Percentiles rank a stretch among this genome's conserved stretches.
These are phyloP conservation scores for Gaeumannomyces sp. DNA, from an alignment of 2,329 filamentous ascomycete species.

Conservation along the genomic window DNA sequence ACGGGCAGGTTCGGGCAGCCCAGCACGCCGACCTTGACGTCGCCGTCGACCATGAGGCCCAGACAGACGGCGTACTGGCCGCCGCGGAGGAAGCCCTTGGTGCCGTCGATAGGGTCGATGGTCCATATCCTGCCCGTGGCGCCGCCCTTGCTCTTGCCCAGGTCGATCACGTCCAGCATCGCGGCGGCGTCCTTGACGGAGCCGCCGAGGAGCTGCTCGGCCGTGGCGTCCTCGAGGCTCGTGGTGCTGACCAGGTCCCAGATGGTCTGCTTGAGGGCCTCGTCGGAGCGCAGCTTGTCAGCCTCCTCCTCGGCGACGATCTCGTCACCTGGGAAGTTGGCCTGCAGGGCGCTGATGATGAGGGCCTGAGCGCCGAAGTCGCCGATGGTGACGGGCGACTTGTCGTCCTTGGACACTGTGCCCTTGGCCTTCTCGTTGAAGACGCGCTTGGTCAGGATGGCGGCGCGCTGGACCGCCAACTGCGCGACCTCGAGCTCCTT, in stretches of 20 bases:
- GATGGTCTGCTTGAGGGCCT: constrained; percentile 64
- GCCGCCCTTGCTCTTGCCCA: constrained; percentile 65
- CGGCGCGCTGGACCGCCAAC: constrained; percentile 77
- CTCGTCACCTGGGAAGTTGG: constrained; percentile 84
- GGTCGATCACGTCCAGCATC: constrained; percentile 58
- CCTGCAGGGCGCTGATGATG: constrained; percentile 83
- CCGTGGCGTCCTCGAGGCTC: constrained; percentile 50
- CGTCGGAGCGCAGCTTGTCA: constrained; percentile 66
- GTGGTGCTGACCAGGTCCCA: constrained; percentile 74
- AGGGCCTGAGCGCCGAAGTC: constrained; percentile 97
- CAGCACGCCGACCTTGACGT: constrained; percentile 89
- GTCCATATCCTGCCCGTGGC: constrained; percentile 81
- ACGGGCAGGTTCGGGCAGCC: constrained; percentile 93
- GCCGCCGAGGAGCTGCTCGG: constrained; percentile 58
- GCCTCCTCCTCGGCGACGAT: constrained; percentile 96
- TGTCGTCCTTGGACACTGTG: constrained; percentile 89
- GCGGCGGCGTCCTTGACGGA: constrained; percentile 50
- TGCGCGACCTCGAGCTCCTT: constrained; percentile 78
- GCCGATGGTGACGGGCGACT: constrained; percentile 93
- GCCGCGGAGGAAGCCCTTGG: constrained; percentile 91
- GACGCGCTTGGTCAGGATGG: constrained; percentile 47
- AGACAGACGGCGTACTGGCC: constrained; percentile 97
- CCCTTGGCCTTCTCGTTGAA: constrained; percentile 84
- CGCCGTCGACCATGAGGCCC: constrained; percentile 83
- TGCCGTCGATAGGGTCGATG: constrained; percentile 95